These are phyloP conservation scores for Tuber melanosporum DNA, from an alignment of 495 filamentous ascomycete genomes.

Conservation along the genomic window DNA sequence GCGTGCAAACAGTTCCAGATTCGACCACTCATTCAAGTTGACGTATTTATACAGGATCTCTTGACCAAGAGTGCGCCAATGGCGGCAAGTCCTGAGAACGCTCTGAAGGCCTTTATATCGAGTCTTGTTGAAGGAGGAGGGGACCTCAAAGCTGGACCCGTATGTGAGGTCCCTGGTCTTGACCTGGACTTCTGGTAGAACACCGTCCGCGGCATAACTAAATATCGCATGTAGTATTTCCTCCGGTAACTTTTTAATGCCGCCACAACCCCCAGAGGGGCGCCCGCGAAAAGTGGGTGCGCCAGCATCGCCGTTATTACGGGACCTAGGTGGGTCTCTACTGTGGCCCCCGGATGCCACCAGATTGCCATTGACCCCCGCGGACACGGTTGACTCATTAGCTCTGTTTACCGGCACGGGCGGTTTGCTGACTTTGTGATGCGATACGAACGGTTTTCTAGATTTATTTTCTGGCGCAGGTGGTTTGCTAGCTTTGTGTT, in stretches of 20 bases:
- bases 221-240: conserved; percentile 24
- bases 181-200: conserved; percentile 33
- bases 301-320: neutral
- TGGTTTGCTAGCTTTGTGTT: neutral
- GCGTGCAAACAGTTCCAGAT: conserved; percentile 24
- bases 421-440: neutral
- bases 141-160: conserved; percentile 27
- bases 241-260: conserved; percentile 19
- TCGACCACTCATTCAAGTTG: conserved; percentile 23
- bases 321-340: neutral
- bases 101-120: conserved; percentile 27
- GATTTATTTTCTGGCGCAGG: neutral
- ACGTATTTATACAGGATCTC: conserved; percentile 33
- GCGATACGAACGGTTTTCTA: neutral
- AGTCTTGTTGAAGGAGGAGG: conserved; percentile 24
- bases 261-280: neutral
- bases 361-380: neutral
- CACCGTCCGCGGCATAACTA: conserved; percentile 32
- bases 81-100: conserved; percentile 24
- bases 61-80: conserved; percentile 28
- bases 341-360: neutral
- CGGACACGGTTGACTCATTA: neutral
- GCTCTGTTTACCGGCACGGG: neutral
- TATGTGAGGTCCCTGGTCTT: conserved; percentile 35
- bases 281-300: neutral